Evolutionary conservation across 1,284 basidiomycete species (phyloP), one percentile per base, ranked within the genome.

Genomic region (Heterobasidion annosum): DNA sequence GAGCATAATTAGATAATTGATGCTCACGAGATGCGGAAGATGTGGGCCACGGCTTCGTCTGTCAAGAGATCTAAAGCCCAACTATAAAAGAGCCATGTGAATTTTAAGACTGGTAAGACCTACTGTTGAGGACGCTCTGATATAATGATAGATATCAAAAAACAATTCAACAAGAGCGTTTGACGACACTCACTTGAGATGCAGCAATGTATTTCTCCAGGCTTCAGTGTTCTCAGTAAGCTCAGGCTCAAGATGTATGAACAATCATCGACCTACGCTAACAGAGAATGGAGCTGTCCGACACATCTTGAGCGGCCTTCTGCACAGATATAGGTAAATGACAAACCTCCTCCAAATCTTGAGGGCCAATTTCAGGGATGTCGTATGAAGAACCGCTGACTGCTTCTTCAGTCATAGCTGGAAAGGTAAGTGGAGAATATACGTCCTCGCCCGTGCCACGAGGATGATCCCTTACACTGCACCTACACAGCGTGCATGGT

Each of bases 201-300:
- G 86, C 78, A 0, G 72, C 72, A 1, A 82, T 70, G 56, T 82
- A 88, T 68, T 88, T 87, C 54, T 83, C 81, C 19, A 88, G 64
- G 8, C 83, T 85, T 54, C 15, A 52, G 46, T 34, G 18, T 48
- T 34, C 25, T 10, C 19, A 40, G 44, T 19, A 56, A 50, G 33
- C 16, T 18, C 46, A 48, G 7, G 9, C 43, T 4, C 32, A 19
- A 33, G 8, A 48, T 34, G 33, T 16, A 42, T 7, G 5, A 54
- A 15, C 15, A 19, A 8, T 49, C 13, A 18, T 52, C 25, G 42
- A 64, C 78, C 47, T 68, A 83, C 82, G 81, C 77, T 25, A 83
- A 69, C 18, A 81, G 67, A 1, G 77, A 71, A 60, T 83, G 80
- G 8, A 82, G 67, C 80, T 82, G 48, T 16, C 44, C 8, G 1